Base-by-base conservation (phyloP, 2,329 filamentous ascomycete genomes). In the Monosporascus sp. region DNA sequence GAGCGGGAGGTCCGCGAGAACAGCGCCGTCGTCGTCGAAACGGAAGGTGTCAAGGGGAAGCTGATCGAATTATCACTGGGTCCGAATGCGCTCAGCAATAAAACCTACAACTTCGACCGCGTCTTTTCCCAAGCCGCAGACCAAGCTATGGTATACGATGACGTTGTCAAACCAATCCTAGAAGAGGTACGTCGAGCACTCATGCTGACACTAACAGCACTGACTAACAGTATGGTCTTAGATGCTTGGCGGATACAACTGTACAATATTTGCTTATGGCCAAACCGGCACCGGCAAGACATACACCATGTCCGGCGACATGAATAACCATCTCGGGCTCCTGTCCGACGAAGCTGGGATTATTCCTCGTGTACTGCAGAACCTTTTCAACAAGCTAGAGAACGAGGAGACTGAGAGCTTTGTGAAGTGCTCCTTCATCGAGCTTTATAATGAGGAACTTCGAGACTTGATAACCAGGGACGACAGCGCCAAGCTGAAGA, bases 301-400 rank as follows among this genome's bases (percentile, higher is more conserved):
- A 16, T 99, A 99, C 72, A 99, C 94, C 24, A 99, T 99, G 94
- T 96, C 93, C 1, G 94, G 94, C 52, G 93, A 99, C 70, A 97
- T 99, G 84, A 90, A 83, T 16, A 90, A 97, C 63, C 90, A 85
- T 0, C 73, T 91, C 38, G 91, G 93, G 2, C 85, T 96, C 55
- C 79, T 96, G 16, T 93, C 93, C 1, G 94, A 97, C 67, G 87
- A 86, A 40, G 94, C 95, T 27, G 94, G 94, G 63, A 97, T 99
- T 62, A 94, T 99, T 57, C 95, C 95, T 24, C 87, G 95, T 48
- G 91, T 92, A 1, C 77, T 99, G 0, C 87, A 97, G 65, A 83
- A 88, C 0, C 80, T 99, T 0, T 99, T 99, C 72, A 82, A 83
- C 61, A 93, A 90, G 66, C 83, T 99, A 7, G 89, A 94, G 56